Evolutionary conservation across 257 asterid species (phyloP).

Genomic region (Salvia hispanica): DNA sequence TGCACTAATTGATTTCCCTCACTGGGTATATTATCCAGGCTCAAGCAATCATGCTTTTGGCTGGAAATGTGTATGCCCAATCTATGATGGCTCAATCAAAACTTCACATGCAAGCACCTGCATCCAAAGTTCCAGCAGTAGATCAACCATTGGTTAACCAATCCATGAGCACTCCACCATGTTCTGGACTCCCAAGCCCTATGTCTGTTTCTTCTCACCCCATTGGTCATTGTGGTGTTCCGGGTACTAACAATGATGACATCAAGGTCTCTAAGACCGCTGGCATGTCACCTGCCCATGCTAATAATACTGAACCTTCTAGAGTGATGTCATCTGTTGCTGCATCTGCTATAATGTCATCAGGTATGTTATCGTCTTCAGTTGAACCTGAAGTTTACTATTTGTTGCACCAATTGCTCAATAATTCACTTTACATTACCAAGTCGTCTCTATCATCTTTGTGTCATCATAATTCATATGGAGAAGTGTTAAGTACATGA

Average conservation of each 20-base stretch:
- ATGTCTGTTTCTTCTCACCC: constrained; percentile 67
- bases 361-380: constrained; percentile 46
- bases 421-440: background rate
- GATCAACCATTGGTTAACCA: constrained; percentile 45
- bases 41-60: constrained; percentile 76
- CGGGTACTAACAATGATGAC: constrained; percentile 41
- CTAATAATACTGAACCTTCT: constrained; percentile 50
- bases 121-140: constrained; percentile 44
- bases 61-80: constrained; percentile 48
- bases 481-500: background rate
- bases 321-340: constrained; percentile 46
- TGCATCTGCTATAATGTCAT: constrained; percentile 39
- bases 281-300: constrained; percentile 34
- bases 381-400: background rate
- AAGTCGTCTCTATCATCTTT: background rate
- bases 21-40: constrained; percentile 51
- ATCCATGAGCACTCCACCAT: constrained; percentile 35
- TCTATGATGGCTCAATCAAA: constrained; percentile 47
- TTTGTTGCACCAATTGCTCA: background rate
- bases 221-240: constrained; percentile 42
- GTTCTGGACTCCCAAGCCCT: constrained; percentile 61
- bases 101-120: constrained; percentile 45
- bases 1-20: background rate
- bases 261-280: constrained; percentile 38
- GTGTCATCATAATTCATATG: background rate